phyloP scores from a whole-genome alignment of 2,329 filamentous ascomycete species.

The Diaporthe eres region DNA sequence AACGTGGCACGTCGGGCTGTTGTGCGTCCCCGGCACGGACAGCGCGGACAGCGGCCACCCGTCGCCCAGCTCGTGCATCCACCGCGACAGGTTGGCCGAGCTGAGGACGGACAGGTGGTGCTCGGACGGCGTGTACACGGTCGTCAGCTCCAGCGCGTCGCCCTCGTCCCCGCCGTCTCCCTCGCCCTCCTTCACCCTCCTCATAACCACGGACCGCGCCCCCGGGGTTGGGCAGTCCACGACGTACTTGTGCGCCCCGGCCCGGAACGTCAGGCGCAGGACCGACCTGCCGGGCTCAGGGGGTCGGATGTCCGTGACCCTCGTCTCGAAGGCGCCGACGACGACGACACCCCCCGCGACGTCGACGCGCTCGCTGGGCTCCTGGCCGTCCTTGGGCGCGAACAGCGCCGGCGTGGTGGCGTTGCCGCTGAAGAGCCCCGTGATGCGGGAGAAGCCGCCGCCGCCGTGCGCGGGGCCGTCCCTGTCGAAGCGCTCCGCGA shows the following conservation, averaged over 20 bases:
- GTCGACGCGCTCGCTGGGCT: conserved; percentile 63
- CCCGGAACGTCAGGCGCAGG: conserved; percentile 81
- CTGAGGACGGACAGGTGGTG: conserved; percentile 77
- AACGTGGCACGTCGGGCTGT: conserved; percentile 86
- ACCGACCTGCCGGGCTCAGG: conserved; percentile 74
- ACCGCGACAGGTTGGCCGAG: conserved; percentile 76
- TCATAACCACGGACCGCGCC: conserved; percentile 59
- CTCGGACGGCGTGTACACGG: conserved; percentile 72
- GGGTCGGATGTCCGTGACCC: conserved; percentile 72
- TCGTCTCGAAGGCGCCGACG: conserved; percentile 77
- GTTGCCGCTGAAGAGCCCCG: conserved; percentile 57
- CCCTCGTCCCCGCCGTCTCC: conserved; percentile 16
- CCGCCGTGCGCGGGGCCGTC: background rate
- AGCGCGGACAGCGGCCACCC: conserved; percentile 82
- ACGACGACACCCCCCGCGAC: conserved; percentile 70
- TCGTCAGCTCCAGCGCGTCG: conserved; percentile 69
- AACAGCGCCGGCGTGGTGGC: conserved; percentile 49
- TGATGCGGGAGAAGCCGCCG: conserved; percentile 42
- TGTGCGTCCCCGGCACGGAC: conserved; percentile 95
- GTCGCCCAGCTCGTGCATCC: conserved; percentile 86
- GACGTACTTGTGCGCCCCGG: conserved; percentile 74
- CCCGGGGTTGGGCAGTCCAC: conserved; percentile 79
- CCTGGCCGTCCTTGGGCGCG: conserved; percentile 49
- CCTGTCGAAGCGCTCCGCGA: conserved; percentile 38
- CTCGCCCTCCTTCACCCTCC: conserved; percentile 32